phyloP scores from a whole-genome alignment of 164 flowering plant genomes.

The Vitis rotundifolia region DNA sequence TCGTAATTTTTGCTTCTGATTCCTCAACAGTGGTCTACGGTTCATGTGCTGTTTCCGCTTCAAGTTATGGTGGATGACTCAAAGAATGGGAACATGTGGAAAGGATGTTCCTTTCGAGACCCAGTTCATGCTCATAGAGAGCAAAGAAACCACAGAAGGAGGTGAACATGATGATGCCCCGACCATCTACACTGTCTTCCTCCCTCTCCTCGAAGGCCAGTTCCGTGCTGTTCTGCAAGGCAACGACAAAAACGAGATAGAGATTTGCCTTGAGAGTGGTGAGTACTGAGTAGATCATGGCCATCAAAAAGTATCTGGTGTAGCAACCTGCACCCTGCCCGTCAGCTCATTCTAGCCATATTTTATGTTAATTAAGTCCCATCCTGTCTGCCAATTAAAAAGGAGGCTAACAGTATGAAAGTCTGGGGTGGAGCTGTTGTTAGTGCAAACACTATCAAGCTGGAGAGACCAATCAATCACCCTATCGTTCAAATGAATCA shows the following conservation, averaged over 20 bases:
- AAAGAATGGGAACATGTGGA: constrained; percentile 91
- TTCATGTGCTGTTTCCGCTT: constrained; percentile 93
- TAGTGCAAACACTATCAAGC: constrained; percentile 17
- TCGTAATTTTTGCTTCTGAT: not conserved
- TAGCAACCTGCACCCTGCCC: constrained; percentile 6
- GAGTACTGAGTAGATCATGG: constrained; percentile 62
- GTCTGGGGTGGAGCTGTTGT: constrained; percentile 33
- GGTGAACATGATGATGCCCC: constrained; percentile 40
- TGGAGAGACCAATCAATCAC: constrained; percentile 21
- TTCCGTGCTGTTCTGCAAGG: constrained; percentile 96
- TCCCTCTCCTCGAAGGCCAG: constrained; percentile 88
- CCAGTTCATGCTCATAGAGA: constrained; percentile 91
- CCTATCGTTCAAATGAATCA: constrained; percentile 21
- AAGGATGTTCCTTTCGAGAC: constrained; percentile 90
- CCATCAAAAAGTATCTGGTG: constrained; percentile 18
- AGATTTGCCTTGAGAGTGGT: constrained; percentile 98
- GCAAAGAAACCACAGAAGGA: constrained; percentile 52
- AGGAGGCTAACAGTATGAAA: constrained; percentile 12
- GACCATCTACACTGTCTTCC: constrained; percentile 78
- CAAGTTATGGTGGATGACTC: constrained; percentile 99
- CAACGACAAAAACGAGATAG: constrained; percentile 74
- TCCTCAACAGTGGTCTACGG: constrained; percentile 60
- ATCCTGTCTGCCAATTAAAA: constrained; percentile 6
- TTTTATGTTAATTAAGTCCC: constrained; percentile 14
- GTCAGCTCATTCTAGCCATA: constrained; percentile 3